phyloP scores from a whole-genome alignment of 225 moss, liverwort and hornwort genomes.

The Neckera pumila region DNA sequence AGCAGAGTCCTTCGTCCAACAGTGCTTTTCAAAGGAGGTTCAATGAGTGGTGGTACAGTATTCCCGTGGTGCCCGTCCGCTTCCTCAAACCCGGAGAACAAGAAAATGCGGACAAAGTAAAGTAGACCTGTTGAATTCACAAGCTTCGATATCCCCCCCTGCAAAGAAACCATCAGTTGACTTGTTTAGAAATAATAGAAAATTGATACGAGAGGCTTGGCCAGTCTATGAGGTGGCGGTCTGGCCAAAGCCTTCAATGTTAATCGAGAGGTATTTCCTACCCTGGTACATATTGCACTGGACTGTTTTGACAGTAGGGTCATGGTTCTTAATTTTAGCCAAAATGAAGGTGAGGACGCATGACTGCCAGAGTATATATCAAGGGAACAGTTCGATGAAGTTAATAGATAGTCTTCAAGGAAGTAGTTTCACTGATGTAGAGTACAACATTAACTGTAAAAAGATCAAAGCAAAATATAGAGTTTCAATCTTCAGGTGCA shows the following conservation, averaged over 20 bases:
- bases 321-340: neutral
- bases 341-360: neutral
- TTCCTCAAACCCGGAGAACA: slow-evolving; percentile 45
- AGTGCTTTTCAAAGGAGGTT: slow-evolving; percentile 34
- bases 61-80: slow-evolving; percentile 45
- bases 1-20: slow-evolving; percentile 35
- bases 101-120: slow-evolving; percentile 23
- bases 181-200: neutral
- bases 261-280: neutral
- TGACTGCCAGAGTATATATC: neutral
- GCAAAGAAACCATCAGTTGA: neutral
- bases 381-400: neutral
- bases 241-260: neutral
- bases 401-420: neutral
- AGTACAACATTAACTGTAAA: neutral
- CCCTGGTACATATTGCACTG: neutral
- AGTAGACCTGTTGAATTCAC: neutral
- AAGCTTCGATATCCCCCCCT: neutral
- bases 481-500: neutral
- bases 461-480: neutral
- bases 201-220: neutral
- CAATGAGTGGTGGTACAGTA: slow-evolving; percentile 52
- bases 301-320: neutral
- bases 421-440: neutral
- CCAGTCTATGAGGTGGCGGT: neutral